These are phyloP conservation scores for Arthroderma sp. DNA, from an alignment of 2,329 filamentous ascomycete species.

Conservation along the genomic window DNA sequence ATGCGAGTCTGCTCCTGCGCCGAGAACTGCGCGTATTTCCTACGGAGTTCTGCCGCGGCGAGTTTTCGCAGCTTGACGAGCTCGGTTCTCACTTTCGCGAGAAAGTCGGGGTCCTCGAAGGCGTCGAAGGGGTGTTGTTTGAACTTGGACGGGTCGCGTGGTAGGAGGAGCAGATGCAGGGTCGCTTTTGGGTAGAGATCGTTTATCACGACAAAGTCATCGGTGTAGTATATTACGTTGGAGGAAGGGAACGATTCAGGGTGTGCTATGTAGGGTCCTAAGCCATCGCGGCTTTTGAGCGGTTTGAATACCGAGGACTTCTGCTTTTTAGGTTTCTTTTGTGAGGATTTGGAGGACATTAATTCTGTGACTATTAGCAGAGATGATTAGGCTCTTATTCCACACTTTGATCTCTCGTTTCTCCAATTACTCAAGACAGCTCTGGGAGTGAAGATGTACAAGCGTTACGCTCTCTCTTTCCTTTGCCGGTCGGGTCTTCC, in stretches of 20 bases:
- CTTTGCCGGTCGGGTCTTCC: too few relatives aligned
- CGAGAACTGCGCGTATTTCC: constrained; percentile 53
- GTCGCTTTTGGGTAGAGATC: constrained; percentile 78
- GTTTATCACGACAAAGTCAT: constrained; percentile 61
- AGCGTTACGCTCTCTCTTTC: too few relatives aligned
- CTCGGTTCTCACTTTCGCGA: constrained; percentile 49
- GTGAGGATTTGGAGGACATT: constrained; percentile 11
- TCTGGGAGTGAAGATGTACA: too few relatives aligned
- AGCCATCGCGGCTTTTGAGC: constrained; percentile 44
- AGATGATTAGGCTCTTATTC: too few relatives aligned
- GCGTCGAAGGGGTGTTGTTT: constrained; percentile 63
- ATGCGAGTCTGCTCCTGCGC: constrained; percentile 49
- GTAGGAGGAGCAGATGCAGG: constrained; percentile 78
- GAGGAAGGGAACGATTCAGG: constrained; percentile 48
- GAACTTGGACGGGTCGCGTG: constrained; percentile 50
- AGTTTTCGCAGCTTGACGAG: constrained; percentile 47
- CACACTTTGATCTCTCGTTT: background rate
- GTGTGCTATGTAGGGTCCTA: constrained; percentile 53
- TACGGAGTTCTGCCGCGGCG: constrained; percentile 61
- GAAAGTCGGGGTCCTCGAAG: constrained; percentile 57
- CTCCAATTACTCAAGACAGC: too few relatives aligned
- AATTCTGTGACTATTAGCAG: constrained; percentile 6
- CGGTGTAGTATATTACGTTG: constrained; percentile 52
- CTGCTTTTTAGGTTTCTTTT: constrained; percentile 15
- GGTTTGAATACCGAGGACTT: constrained; percentile 5